Evolutionary conservation across 495 filamentous ascomycete genomes (phyloP), one percentile per base, ranked within the genome.

Genomic region (Penicillium alfredii): DNA sequence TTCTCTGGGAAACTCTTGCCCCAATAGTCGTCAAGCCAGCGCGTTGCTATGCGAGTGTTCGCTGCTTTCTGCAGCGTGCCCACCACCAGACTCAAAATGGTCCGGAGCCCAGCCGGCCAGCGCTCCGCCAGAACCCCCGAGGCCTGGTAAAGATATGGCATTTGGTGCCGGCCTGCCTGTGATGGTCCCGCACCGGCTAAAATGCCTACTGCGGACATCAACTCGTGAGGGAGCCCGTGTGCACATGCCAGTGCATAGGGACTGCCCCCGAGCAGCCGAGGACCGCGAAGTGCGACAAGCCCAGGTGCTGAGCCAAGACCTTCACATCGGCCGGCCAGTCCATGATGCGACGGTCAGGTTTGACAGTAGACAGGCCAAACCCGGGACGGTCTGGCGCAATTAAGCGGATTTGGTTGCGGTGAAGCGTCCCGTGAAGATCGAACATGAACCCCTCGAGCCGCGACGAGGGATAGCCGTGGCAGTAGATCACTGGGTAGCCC

Each of bases 201-300:
- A 6, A 71, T 46, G 3, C 55, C 61, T 0, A 62, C 61, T 3
- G 42, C 56, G 4, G 50, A 44, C 11, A 71, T 27, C 41, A 45
- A 56, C 2, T 55, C 42, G 0, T 35, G 35, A 15, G 64, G 59
- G 3, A 73, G 32, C 8, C 30, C 34, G 11, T 58, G 35, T 10
- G 61, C 63, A 35, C 69, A 74, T 1, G 71, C 71, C 9, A 73
- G 37, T 3, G 60, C 65, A 38, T 66, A 74, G 1, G 70, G 70
- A 1, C 53, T 60, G 1, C 72, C 72, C 70, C 70, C 0, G 63
- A 69, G 15, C 47, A 40, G 3, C 69, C 70, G n/a, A 76, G 23
- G 10, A 73, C 40, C 5, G 49, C 55, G 45, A 69, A 74, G 6
- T 50, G 43, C 0, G 34, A 34, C 0, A 72, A 28, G 0, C 45